Evolutionary conservation across 768 basidiomycete genomes (phyloP).

Genomic region (Boletus tylopilopsis): DNA sequence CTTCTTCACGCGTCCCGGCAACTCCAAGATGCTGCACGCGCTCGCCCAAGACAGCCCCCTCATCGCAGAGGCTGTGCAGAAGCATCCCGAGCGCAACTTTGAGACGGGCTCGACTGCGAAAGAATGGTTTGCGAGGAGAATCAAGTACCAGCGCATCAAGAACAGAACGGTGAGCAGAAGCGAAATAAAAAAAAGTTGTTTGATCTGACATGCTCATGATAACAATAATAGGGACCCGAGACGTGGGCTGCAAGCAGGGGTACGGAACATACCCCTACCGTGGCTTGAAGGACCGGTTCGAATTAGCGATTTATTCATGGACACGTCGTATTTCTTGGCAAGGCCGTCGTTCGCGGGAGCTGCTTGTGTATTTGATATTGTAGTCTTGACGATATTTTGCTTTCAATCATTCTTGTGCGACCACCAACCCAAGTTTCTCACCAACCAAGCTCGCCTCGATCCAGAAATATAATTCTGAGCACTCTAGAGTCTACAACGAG

Average conservation of each 20-base stretch:
- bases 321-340: not conserved
- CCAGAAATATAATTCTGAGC: too few species aligned
- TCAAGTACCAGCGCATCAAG: conserved; percentile 38
- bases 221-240: conserved; percentile 25
- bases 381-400: too few species aligned
- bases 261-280: conserved; percentile 26
- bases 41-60: conserved; percentile 48
- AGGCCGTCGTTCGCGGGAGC: not conserved
- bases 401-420: too few species aligned
- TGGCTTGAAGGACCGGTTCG: conserved; percentile 2
- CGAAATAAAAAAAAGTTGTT: not conserved
- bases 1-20: conserved; percentile 62
- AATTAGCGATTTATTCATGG: too few species aligned
- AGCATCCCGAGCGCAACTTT: conserved; percentile 35
- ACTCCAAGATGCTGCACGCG: conserved; percentile 48
- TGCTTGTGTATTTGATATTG: not conserved
- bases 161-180: conserved; percentile 38
- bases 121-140: conserved; percentile 41
- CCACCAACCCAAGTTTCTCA: too few species aligned
- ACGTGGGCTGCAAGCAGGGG: conserved; percentile 30
- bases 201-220: not conserved
- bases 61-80: conserved; percentile 43
- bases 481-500: too few species aligned
- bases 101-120: conserved; percentile 35
- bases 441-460: too few species aligned